phyloP scores from a whole-genome alignment of 2,329 filamentous ascomycete genomes.

The Pseudogymnoascus sp. region DNA sequence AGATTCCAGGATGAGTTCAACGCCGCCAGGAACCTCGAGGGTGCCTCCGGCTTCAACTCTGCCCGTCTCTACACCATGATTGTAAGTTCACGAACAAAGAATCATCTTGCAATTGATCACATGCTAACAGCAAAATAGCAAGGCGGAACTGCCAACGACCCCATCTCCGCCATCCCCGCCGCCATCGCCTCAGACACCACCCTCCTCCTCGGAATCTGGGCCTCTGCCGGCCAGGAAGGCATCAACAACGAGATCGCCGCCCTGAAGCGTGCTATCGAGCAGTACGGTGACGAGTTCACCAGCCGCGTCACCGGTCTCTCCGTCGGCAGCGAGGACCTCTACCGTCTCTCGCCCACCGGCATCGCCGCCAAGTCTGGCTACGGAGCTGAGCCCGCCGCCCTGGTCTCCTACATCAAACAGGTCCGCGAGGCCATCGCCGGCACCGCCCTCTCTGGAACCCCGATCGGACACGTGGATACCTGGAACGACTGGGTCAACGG shows the following conservation, averaged over 20 bases:
- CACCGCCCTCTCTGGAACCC: constrained; percentile 47
- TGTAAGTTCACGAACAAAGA: constrained; percentile 29
- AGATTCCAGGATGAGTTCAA: constrained; percentile 66
- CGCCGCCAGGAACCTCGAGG: constrained; percentile 50
- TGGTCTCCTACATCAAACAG: constrained; percentile 63
- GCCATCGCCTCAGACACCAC: constrained; percentile 72
- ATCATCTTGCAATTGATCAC: neutral
- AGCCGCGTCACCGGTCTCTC: constrained; percentile 71
- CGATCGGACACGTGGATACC: constrained; percentile 80
- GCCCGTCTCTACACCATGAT: constrained; percentile 66
- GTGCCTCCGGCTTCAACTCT: constrained; percentile 54
- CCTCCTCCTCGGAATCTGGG: constrained; percentile 78
- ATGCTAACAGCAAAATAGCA: constrained; percentile 37
- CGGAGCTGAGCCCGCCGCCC: constrained; percentile 52
- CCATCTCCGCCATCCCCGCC: constrained; percentile 68
- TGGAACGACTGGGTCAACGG: constrained; percentile 73
- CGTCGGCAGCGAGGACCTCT: constrained; percentile 79
- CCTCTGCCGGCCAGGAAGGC: constrained; percentile 52
- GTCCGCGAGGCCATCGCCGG: constrained; percentile 55
- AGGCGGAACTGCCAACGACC: constrained; percentile 52
- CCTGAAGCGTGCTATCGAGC: constrained; percentile 56
- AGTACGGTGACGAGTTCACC: constrained; percentile 59
- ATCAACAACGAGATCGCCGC: constrained; percentile 69
- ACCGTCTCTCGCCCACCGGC: constrained; percentile 66
- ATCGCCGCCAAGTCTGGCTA: constrained; percentile 51